Conservation (phyloP, 2,329 filamentous ascomycete genomes). For the Lomentospora prolificans region DNA sequence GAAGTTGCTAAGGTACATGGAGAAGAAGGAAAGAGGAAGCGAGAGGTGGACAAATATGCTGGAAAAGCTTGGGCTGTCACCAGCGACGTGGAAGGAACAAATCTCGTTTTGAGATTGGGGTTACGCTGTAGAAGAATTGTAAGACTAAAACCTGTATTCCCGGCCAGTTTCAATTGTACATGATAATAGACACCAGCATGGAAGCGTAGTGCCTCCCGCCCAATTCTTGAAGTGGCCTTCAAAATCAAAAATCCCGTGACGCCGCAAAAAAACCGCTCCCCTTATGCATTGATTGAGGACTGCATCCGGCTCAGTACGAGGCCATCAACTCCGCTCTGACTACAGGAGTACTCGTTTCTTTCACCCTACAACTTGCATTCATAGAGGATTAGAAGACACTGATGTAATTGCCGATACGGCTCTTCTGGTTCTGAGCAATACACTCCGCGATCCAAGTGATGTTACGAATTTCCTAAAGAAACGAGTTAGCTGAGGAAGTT, state of each 20-base stretch:
- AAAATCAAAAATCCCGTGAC: not conserved
- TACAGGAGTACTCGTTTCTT: not conserved
- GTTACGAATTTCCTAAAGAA: slow-evolving; percentile 83
- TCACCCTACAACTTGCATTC: not conserved
- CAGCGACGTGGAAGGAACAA: slow-evolving; percentile 83
- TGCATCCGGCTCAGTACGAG: not conserved
- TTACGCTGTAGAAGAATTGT: slow-evolving; percentile 3
- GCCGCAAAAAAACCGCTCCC: not conserved
- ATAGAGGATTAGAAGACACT: slow-evolving; percentile 67
- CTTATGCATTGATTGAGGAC: slow-evolving; percentile 3
- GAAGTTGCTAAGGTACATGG: slow-evolving; percentile 78
- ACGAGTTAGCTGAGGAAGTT: slow-evolving; percentile 26
- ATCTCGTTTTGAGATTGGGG: slow-evolving; percentile 52
- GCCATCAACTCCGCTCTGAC: not conserved
- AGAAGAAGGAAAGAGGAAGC: slow-evolving; percentile 82
- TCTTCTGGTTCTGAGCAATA: slow-evolving; percentile 99
- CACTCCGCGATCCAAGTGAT: slow-evolving; percentile 99
- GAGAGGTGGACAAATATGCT: slow-evolving; percentile 83
- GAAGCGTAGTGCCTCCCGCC: not conserved
- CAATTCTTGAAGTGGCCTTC: not conserved
- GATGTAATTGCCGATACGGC: slow-evolving; percentile 97
- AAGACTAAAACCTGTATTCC: slow-evolving; percentile 8
- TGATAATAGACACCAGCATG: slow-evolving; percentile 7
- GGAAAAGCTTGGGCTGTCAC: slow-evolving; percentile 72
- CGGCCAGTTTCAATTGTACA: slow-evolving; percentile 4